Percentiles rank a stretch among this genome's conserved stretches.
These are phyloP conservation scores for Rhododendron ferrugineum DNA, from an alignment of 148 eudicot species.

Conservation along the genomic window DNA sequence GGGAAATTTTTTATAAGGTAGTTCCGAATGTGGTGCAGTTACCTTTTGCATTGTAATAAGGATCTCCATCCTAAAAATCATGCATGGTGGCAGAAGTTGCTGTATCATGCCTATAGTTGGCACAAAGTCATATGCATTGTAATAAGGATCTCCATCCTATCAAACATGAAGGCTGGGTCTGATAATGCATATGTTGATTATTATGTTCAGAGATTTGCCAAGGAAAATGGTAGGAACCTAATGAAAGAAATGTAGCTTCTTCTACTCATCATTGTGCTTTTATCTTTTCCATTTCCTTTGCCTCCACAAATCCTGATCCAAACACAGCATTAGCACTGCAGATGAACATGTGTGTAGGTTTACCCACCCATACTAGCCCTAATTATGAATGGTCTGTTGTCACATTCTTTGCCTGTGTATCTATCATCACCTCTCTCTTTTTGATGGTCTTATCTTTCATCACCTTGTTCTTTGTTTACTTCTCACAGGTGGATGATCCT, in stretches of 20 bases:
- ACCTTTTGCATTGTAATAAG: not conserved
- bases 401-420: not conserved
- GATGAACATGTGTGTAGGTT: not conserved
- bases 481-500: slow-evolving; percentile 84
- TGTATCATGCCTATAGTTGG: not conserved
- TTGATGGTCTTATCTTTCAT: too few species aligned
- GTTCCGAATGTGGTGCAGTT: not conserved
- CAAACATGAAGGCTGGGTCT: not conserved
- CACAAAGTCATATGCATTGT: not conserved
- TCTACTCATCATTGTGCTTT: not conserved
- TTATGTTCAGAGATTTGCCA: not conserved
- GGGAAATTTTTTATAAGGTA: not conserved
- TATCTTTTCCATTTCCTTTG: not conserved
- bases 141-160: not conserved
- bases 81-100: not conserved
- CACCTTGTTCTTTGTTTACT: slow-evolving; percentile 1
- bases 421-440: not conserved
- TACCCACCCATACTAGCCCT: not conserved
- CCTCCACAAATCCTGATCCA: not conserved
- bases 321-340: not conserved
- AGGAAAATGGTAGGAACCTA: not conserved
- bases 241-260: not conserved
- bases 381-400: not conserved
- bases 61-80: not conserved
- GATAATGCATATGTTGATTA: not conserved